Base-by-base conservation (phyloP, 768 basidiomycete species). In the Pisolithus albus region DNA sequence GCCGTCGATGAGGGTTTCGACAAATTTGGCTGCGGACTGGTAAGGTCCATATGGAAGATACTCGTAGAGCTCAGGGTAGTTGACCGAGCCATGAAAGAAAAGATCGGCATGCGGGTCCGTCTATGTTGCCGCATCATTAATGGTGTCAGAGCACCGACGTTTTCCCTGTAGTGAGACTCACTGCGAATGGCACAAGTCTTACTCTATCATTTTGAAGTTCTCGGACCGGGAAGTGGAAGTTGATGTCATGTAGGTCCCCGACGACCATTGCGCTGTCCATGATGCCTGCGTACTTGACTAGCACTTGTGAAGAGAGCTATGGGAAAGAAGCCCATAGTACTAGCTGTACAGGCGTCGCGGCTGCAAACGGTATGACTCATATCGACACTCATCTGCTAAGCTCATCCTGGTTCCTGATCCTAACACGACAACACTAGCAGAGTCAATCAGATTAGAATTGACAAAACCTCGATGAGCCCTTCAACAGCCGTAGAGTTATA, bases 31-130 rank as follows among this genome's bases (percentile, higher is more conserved):
- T 3, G 66, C 45, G 38, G 71, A 66, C 3, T 58, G 38, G 54
- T 73, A 81, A 2, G 80, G 79, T 1, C 78, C 77, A 51, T 73
- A 77, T 4, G 81, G 74, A 4, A 83, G 64, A 61, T 78, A 76
- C 2, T 61, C 58, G 56, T 70, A 80, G 5, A 79, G 61, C 18
- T 75, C 69, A 5, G 74, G 74, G 46, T 75, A 59, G 5, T 62
- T 46, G 3, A 54, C 42, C 11, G 68, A 62, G 41, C 61, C 64
- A 9, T 68, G 56, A 50, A 76, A 66, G 56, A 78, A 74, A 7
- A 61, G 51, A 4, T 70, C 57, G 0, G 71, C 70, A 53, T 83
- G 80, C 40, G 69, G 64, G 0, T 71, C 63, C 4, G 78, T 75
- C 78, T 80, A 26, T 26, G 19, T 47, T 46, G 8, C 18, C 4